Conservation (phyloP, 1,139 yeast genomes). For the Debaryomyces singareniensis region DNA sequence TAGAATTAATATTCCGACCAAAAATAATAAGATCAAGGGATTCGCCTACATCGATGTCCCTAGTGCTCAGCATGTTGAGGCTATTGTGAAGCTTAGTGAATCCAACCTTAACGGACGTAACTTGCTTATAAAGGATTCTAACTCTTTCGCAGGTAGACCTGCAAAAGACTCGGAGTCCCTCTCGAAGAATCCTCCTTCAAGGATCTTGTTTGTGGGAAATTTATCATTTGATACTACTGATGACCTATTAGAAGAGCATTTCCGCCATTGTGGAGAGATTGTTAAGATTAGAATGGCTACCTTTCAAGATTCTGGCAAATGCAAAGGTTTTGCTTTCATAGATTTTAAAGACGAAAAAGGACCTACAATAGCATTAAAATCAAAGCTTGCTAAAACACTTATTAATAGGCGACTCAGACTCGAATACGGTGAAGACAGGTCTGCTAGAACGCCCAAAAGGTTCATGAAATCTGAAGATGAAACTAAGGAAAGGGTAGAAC, state of each 20-base stretch:
- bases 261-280: slow-evolving; percentile 77
- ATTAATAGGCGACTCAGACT: slow-evolving; percentile 74
- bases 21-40: slow-evolving; percentile 64
- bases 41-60: slow-evolving; percentile 87
- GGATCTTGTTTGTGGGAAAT: slow-evolving; percentile 89
- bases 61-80: slow-evolving; percentile 54
- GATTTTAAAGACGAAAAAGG: slow-evolving; percentile 79
- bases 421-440: slow-evolving; percentile 94
- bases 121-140: slow-evolving; percentile 73
- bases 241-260: slow-evolving; percentile 70
- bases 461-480: not conserved
- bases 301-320: slow-evolving; percentile 90
- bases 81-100: slow-evolving; percentile 68
- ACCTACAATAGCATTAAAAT: slow-evolving; percentile 77
- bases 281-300: slow-evolving; percentile 88
- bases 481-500: no score
- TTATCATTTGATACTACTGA: slow-evolving; percentile 89
- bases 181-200: slow-evolving; percentile 77
- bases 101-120: slow-evolving; percentile 74
- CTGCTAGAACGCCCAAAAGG: slow-evolving; percentile 35
- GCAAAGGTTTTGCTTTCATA: slow-evolving; percentile 93
- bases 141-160: slow-evolving; percentile 86
- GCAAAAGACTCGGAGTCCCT: slow-evolving; percentile 37
- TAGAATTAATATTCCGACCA: slow-evolving; percentile 62
- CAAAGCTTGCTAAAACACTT: slow-evolving; percentile 59